Evolutionary conservation across 139 green algal species (phyloP).

Genomic region (Eudorina sp.): DNA sequence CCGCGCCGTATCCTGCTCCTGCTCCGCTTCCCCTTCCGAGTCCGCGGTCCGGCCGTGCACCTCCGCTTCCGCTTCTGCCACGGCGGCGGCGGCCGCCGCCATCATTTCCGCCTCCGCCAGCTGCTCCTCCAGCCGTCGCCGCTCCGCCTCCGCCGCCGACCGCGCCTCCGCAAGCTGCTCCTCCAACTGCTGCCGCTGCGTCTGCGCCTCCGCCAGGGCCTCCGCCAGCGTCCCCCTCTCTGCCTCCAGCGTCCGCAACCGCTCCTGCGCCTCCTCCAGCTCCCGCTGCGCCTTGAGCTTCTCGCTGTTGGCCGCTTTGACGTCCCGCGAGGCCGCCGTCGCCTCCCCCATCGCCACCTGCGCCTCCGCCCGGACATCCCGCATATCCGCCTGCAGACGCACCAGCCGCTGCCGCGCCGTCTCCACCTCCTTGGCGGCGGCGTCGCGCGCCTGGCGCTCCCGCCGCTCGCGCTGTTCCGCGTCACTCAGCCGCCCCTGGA

Average conservation of each 20-base stretch:
- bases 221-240: neutral
- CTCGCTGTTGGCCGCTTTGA: conserved; percentile 33
- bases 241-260: neutral
- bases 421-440: conserved; percentile 13
- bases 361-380: conserved; percentile 5
- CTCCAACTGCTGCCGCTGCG: neutral
- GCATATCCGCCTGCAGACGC: conserved; percentile 23
- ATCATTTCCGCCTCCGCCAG: neutral
- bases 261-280: conserved; percentile 29
- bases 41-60: too few species aligned
- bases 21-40: neutral
- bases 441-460: neutral
- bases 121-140: neutral
- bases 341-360: conserved; percentile 9
- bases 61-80: neutral
- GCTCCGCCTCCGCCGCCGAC: too few species aligned
- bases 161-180: neutral
- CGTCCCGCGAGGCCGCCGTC: conserved; percentile 29
- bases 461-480: conserved; percentile 3
- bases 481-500: conserved; percentile 6
- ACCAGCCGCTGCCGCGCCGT: conserved; percentile 1
- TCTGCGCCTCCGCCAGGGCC: neutral
- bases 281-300: conserved; percentile 34
- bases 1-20: too few species aligned
- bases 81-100: neutral